These are phyloP conservation scores for Fusarium keratoplasticum DNA, from an alignment of 2,329 filamentous ascomycete genomes.

Conservation along the genomic window DNA sequence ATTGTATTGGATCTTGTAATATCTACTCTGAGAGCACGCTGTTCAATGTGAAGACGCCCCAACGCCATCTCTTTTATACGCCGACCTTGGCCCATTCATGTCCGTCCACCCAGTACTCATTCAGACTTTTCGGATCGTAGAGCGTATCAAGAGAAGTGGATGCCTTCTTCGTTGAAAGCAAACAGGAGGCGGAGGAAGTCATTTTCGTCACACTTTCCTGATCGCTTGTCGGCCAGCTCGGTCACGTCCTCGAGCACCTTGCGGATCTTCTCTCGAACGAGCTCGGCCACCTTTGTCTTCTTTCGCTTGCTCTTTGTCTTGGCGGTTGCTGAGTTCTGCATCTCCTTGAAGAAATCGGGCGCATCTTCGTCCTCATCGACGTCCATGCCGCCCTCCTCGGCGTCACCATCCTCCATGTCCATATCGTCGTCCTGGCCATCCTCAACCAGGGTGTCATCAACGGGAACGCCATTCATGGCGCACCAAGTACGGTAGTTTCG, in stretches of 20 bases:
- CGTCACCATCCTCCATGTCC: conserved; percentile 54
- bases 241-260: conserved; percentile 87
- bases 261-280: conserved; percentile 88
- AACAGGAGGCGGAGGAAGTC: conserved; percentile 86
- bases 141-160: conserved; percentile 80
- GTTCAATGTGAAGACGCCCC: conserved; percentile 20
- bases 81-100: conserved; percentile 5
- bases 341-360: conserved; percentile 86
- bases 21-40: conserved; percentile 18
- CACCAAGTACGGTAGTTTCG: conserved; percentile 91
- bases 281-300: conserved; percentile 81
- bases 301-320: conserved; percentile 78
- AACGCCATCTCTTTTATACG: conserved; percentile 35
- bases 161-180: conserved; percentile 90
- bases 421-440: conserved; percentile 54
- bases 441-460: conserved; percentile 74
- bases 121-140: conserved; percentile 7
- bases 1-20: conserved; percentile 9
- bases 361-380: conserved; percentile 75
- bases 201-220: conserved; percentile 90
- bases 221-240: conserved; percentile 81
- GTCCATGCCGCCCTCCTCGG: conserved; percentile 62
- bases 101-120: background rate
- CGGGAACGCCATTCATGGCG: conserved; percentile 81
- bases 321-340: conserved; percentile 55